A percentile compares a stretch with the other conserved stretches of the same genome.
Conservation (phyloP, 2,329 filamentous ascomycete species). For the Keithomyces neogunnii region DNA sequence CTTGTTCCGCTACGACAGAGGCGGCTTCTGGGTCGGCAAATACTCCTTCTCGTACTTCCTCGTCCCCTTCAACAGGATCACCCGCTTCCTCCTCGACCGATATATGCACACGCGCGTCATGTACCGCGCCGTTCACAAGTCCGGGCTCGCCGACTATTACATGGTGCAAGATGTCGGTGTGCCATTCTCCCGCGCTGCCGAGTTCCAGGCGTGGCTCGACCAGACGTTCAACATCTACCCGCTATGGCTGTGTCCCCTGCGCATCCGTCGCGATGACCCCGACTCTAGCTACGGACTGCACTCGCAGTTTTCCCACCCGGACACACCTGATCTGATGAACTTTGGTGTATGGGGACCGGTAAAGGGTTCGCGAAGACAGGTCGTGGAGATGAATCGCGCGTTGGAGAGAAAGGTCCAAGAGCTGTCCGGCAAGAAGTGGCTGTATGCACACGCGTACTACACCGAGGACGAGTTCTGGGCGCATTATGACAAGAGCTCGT, state of each 20-base stretch:
- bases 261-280: constrained; percentile 31
- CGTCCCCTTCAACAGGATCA: constrained; percentile 56
- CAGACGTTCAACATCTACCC: constrained; percentile 39
- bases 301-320: constrained; percentile 32
- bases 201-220: constrained; percentile 42
- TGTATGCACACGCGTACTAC: constrained; percentile 64
- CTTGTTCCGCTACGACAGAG: constrained; percentile 63
- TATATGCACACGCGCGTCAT: constrained; percentile 57
- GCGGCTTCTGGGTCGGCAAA: constrained; percentile 58
- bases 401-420: constrained; percentile 52
- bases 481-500: constrained; percentile 51
- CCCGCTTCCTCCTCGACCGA: constrained; percentile 50
- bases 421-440: constrained; percentile 57
- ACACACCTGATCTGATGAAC: constrained; percentile 39
- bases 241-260: constrained; percentile 48
- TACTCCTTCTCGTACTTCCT: constrained; percentile 58
- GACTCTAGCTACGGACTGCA: constrained; percentile 38
- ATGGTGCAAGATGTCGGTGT: constrained; percentile 57
- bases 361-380: constrained; percentile 31
- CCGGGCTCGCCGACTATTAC: constrained; percentile 49
- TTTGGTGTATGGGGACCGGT: constrained; percentile 53
- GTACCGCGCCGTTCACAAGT: constrained; percentile 57
- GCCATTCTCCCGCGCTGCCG: constrained; percentile 30
- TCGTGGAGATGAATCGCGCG: constrained; percentile 46
- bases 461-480: constrained; percentile 60